These are phyloP conservation scores for Hanseniaspora hatyaiensis DNA, from an alignment of 805 yeast species.

Conservation along the genomic window DNA sequence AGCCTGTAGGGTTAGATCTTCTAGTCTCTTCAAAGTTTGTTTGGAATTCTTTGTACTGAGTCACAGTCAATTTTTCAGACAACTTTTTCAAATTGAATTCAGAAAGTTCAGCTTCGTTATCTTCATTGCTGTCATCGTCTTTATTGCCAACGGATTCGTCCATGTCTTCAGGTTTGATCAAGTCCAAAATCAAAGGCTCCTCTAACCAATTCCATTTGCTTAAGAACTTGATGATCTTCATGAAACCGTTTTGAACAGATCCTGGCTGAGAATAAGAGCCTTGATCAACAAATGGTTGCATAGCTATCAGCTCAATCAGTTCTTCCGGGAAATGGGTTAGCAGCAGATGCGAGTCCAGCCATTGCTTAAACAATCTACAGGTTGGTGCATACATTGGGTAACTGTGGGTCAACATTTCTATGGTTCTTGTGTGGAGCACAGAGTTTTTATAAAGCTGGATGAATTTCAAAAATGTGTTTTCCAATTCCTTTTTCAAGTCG, in stretches of 20 bases:
- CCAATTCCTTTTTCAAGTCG: conserved; percentile 46
- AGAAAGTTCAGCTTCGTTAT: conserved; percentile 25
- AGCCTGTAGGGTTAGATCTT: conserved; percentile 67
- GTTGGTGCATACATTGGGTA: conserved; percentile 67
- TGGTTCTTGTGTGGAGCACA: conserved; percentile 69
- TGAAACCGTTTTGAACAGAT: conserved; percentile 68
- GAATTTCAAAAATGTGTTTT: conserved; percentile 52
- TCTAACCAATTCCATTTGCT: conserved; percentile 92
- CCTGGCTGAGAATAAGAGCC: conserved; percentile 76
- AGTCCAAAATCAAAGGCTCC: conserved; percentile 68
- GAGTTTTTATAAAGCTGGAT: conserved; percentile 52
- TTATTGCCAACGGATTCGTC: conserved; percentile 16
- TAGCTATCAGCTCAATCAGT: conserved; percentile 66
- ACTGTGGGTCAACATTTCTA: conserved; percentile 57
- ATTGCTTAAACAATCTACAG: conserved; percentile 72
- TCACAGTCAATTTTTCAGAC: conserved; percentile 51
- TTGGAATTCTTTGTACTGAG: conserved; percentile 49
- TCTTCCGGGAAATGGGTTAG: conserved; percentile 65
- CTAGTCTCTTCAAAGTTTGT: conserved; percentile 58
- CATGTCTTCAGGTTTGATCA: conserved; percentile 38
- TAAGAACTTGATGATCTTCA: conserved; percentile 57
- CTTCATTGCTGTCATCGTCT: conserved; percentile 26
- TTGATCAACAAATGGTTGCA: conserved; percentile 76
- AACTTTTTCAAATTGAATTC: conserved; percentile 35
- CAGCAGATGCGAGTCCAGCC: conserved; percentile 78